Percentiles rank a stretch among this genome's conserved stretches.
These are phyloP conservation scores for Pleurotus tuber-regium DNA, from an alignment of 768 basidiomycete species.

Conservation along the genomic window DNA sequence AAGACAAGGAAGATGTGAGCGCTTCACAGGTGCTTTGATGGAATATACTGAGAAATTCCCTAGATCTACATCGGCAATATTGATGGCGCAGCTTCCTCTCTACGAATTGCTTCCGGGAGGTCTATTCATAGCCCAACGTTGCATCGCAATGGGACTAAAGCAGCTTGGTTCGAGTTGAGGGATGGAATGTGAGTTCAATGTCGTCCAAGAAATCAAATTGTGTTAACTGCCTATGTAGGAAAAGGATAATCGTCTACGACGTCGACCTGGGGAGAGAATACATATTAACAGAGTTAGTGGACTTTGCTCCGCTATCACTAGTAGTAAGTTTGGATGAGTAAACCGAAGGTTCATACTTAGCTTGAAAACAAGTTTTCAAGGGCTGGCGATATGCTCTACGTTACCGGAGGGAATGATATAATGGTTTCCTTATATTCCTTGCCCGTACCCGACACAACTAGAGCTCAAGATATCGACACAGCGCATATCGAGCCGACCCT, in stretches of 20 bases:
- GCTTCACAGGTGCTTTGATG: too few relatives aligned
- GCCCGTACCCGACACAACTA: not conserved
- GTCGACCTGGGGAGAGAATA: not conserved
- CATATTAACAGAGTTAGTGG: not conserved
- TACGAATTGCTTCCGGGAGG: not conserved
- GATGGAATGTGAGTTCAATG: not conserved
- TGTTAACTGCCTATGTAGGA: not conserved
- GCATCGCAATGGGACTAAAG: not conserved
- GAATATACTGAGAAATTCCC: too few relatives aligned
- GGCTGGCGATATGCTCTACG: not conserved
- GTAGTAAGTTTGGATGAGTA: not conserved
- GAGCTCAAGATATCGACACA: not conserved
- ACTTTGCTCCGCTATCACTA: not conserved
- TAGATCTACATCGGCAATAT: not conserved
- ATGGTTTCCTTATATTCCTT: not conserved
- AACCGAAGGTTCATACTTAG: too few relatives aligned
- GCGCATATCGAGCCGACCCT: not conserved
- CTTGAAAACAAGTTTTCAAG: too few relatives aligned
- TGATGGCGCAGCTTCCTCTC: not conserved
- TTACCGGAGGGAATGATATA: not conserved
- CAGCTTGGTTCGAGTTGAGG: not conserved
- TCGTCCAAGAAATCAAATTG: not conserved
- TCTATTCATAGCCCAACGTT: not conserved
- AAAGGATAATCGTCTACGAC: not conserved
- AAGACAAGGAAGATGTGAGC: slow-evolving; percentile 1